Percentiles rank a stretch among this genome's conserved stretches.
These are phyloP conservation scores for Cenchrus americanus DNA, from an alignment of 176 grass and related monocot genomes.

Conservation along the genomic window DNA sequence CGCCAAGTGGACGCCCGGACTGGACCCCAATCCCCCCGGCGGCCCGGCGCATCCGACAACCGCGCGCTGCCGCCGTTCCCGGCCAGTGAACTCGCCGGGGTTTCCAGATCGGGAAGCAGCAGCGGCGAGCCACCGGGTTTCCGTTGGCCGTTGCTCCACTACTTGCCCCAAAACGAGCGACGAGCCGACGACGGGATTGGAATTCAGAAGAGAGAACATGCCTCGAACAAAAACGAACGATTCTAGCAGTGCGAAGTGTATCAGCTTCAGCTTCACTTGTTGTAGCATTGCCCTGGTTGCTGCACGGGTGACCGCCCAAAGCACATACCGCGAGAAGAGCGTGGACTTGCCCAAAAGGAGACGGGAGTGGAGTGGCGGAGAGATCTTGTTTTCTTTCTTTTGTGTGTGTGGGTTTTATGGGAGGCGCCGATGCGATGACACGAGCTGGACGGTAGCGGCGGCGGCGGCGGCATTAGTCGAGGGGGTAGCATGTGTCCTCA, in stretches of 20 bases:
- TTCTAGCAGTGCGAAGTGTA: conserved; percentile 16
- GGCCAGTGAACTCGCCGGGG: conserved; percentile 24
- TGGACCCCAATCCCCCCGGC: neutral
- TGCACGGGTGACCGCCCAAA: conserved; percentile 23
- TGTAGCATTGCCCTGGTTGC: neutral
- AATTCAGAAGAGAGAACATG: neutral
- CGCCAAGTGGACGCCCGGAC: conserved; percentile 8
- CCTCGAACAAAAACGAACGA: neutral
- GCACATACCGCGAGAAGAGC: conserved; percentile 22
- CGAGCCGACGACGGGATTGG: neutral
- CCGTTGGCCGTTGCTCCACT: conserved; percentile 14
- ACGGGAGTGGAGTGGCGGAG: conserved; percentile 10
- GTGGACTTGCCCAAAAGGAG: neutral
- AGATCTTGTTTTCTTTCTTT: neutral
- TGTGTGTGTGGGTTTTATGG: conserved; percentile 17
- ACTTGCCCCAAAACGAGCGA: conserved; percentile 1
- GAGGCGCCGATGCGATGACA: conserved; percentile 2
- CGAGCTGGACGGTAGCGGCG: conserved; percentile 1
- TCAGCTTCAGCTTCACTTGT: conserved; percentile 37
- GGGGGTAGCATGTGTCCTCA: conserved; percentile 86
- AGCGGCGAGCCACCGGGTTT: conserved; percentile 15
- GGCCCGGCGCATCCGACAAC: conserved; percentile 36
- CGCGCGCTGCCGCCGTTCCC: neutral
- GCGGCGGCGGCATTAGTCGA: conserved; percentile 38
- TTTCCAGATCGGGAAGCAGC: conserved; percentile 32